These are phyloP conservation scores for Thelonectria discophora DNA, from an alignment of 2,329 filamentous ascomycete species.

Conservation along the genomic window DNA sequence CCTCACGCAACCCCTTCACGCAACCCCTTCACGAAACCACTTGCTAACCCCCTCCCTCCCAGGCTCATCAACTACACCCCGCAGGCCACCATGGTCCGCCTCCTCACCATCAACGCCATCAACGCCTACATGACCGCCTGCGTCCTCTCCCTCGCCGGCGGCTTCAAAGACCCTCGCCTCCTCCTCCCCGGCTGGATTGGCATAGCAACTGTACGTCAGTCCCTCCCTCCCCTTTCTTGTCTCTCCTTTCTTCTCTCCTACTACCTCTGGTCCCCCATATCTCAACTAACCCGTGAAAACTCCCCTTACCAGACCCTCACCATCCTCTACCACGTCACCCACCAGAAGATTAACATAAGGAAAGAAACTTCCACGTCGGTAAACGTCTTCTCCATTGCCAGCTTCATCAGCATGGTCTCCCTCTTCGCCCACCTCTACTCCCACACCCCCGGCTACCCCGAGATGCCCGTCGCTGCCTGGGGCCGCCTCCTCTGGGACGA, in stretches of 20 bases:
- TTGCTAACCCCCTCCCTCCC: not conserved
- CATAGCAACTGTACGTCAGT: slow-evolving; percentile 71
- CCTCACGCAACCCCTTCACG: too few species aligned
- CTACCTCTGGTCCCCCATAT: too few species aligned
- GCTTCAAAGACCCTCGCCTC: slow-evolving; percentile 73
- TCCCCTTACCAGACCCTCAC: slow-evolving; percentile 69
- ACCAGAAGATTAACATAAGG: slow-evolving; percentile 81
- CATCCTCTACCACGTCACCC: slow-evolving; percentile 77
- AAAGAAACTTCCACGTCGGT: slow-evolving; percentile 83
- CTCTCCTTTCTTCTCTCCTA: too few species aligned
- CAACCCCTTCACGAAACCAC: too few species aligned
- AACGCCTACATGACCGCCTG: slow-evolving; percentile 80
- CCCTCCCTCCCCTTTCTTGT: slow-evolving; percentile 11
- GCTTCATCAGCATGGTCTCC: slow-evolving; percentile 78
- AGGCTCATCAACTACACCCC: slow-evolving; percentile 88
- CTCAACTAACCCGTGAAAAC: slow-evolving; percentile 5
- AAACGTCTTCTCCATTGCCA: slow-evolving; percentile 78
- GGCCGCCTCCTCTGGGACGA: slow-evolving; percentile 48
- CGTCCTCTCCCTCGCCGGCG: slow-evolving; percentile 75
- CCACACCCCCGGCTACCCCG: slow-evolving; percentile 67
- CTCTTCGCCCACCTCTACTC: slow-evolving; percentile 73
- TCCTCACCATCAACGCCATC: slow-evolving; percentile 76
- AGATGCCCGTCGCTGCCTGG: slow-evolving; percentile 64
- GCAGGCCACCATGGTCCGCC: slow-evolving; percentile 80
- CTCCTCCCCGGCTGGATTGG: slow-evolving; percentile 81